These are phyloP conservation scores for Exophiala bonariae DNA, from an alignment of 2,329 filamentous ascomycete genomes.

Conservation along the genomic window DNA sequence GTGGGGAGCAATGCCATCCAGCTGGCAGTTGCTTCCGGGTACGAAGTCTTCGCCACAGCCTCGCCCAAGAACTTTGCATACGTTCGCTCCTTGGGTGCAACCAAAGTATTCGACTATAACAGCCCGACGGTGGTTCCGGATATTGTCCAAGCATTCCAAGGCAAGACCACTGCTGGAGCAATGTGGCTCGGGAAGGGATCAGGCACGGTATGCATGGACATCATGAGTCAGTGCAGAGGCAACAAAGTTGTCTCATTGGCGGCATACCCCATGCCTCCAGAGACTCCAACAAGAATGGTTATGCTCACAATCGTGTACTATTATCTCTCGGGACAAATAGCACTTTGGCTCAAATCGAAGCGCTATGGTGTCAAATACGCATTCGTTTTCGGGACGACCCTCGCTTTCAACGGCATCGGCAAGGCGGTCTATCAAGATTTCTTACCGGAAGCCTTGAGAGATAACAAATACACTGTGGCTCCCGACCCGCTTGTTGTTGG, in stretches of 20 bases:
- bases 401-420: conserved; percentile 19
- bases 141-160: conserved; percentile 29
- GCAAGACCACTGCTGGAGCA: conserved; percentile 23
- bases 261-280: conserved; percentile 5
- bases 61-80: conserved; percentile 32
- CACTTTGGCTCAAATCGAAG: conserved; percentile 13
- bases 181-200: conserved; percentile 19
- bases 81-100: conserved; percentile 32
- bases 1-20: conserved; percentile 46
- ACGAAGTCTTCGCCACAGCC: conserved; percentile 37
- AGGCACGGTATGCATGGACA: conserved; percentile 22
- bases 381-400: conserved; percentile 21
- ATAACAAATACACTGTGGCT: conserved; percentile 37
- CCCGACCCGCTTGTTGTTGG: conserved; percentile 43
- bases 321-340: conserved; percentile 9
- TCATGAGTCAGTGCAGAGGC: conserved; percentile 22
- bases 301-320: conserved; percentile 7
- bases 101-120: conserved; percentile 47
- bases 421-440: conserved; percentile 41
- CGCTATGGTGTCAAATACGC: conserved; percentile 22
- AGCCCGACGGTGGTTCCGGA: conserved; percentile 33
- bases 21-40: conserved; percentile 39
- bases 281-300: conserved; percentile 7
- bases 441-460: conserved; percentile 39
- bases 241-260: conserved; percentile 26